These are phyloP conservation scores for Leishmania lainsoni DNA, from an alignment of 208 protist species.

Conservation along the genomic window DNA sequence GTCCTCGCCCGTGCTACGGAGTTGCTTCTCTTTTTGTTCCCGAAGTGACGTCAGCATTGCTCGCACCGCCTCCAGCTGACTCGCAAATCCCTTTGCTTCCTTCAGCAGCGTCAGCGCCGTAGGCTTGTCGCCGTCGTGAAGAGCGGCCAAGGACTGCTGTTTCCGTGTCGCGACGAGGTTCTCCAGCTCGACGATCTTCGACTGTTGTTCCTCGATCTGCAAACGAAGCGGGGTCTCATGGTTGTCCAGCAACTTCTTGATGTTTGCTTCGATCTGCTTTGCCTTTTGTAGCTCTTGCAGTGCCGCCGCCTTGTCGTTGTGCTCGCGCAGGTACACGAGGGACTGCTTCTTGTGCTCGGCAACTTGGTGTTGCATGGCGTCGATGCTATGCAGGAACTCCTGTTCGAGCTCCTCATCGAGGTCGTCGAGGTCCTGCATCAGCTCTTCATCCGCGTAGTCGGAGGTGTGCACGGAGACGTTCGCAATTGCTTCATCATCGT, in stretches of 20 bases:
- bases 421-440: conserved; percentile 41
- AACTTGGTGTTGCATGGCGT: conserved; percentile 23
- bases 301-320: conserved; percentile 30
- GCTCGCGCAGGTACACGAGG: conserved; percentile 23
- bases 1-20: conserved; percentile 19
- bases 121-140: conserved; percentile 38
- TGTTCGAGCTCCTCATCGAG: conserved; percentile 45
- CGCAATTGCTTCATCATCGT: conserved; percentile 29
- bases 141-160: conserved; percentile 33
- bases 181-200: conserved; percentile 26
- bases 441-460: conserved; percentile 40
- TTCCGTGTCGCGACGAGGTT: conserved; percentile 35
- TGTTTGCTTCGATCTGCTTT: conserved; percentile 30
- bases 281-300: conserved; percentile 31
- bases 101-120: conserved; percentile 39
- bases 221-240: conserved; percentile 33
- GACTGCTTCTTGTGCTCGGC: conserved; percentile 25
- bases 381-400: conserved; percentile 34
- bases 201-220: conserved; percentile 31
- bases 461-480: conserved; percentile 48
- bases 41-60: conserved; percentile 12
- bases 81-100: conserved; percentile 38
- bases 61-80: conserved; percentile 33
- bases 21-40: conserved; percentile 19
- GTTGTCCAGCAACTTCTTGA: conserved; percentile 18